A percentile compares a stretch with the other conserved stretches of the same genome.
Conservation (phyloP, 2,329 filamentous ascomycete genomes). For the Calonectria honghensis region DNA sequence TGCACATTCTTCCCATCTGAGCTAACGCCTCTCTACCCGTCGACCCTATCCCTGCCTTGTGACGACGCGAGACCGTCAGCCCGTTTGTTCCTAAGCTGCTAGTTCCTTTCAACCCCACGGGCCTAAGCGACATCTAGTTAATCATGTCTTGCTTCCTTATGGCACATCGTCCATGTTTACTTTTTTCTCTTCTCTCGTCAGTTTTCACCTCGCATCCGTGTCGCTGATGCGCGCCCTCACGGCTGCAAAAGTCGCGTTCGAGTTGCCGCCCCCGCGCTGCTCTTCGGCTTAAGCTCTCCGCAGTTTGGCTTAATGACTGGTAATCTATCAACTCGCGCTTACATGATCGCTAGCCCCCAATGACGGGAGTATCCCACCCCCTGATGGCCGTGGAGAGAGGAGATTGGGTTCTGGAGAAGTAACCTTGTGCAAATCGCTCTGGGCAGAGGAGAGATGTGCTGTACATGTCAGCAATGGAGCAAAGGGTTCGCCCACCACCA, state of each 20-base stretch:
- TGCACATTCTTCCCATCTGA: background rate
- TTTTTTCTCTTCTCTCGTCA: constrained; percentile 40
- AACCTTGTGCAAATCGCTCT: constrained; percentile 17
- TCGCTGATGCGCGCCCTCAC: constrained; percentile 34
- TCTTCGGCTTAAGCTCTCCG: background rate
- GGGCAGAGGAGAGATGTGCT: background rate
- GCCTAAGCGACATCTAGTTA: constrained; percentile 41
- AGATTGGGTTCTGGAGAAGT: background rate
- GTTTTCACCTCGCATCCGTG: constrained; percentile 40
- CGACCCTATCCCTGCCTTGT: constrained; percentile 15
- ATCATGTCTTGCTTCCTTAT: constrained; percentile 45
- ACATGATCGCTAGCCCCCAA: constrained; percentile 24
- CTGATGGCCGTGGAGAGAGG: background rate
- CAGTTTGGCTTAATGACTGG: constrained; percentile 33
- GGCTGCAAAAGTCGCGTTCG: constrained; percentile 33
- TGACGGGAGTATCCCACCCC: constrained; percentile 17
- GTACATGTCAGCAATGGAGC: background rate
- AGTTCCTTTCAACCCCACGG: constrained; percentile 36
- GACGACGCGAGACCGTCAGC: constrained; percentile 27
- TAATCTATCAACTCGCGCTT: constrained; percentile 37
- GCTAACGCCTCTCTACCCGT: constrained; percentile 18
- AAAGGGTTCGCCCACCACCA: constrained; percentile 6
- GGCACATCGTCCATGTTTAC: constrained; percentile 37
- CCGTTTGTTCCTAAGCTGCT: constrained; percentile 29
- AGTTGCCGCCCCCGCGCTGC: constrained; percentile 24